Evolutionary conservation across 495 filamentous ascomycete species (phyloP).

Genomic region (Lasiosphaeris hirsuta): DNA sequence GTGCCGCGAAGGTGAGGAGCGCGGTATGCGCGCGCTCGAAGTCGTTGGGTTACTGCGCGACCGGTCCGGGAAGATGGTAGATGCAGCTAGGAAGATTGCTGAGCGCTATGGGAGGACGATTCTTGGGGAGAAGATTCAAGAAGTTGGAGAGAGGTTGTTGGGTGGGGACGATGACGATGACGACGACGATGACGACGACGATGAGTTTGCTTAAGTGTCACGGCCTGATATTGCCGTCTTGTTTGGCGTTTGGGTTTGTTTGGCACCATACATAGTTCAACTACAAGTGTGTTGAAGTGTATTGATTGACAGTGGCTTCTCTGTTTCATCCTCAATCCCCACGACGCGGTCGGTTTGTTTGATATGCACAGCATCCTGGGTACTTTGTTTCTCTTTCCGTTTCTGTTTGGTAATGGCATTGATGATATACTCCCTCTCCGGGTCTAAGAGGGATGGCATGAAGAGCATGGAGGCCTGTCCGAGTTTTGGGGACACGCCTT

Average conservation of each 20-base stretch:
- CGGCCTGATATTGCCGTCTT: too few species aligned
- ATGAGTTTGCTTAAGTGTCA: too few species aligned
- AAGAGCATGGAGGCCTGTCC: not conserved
- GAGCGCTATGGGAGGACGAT: conserved; percentile 71
- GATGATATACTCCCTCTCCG: conserved; percentile 2
- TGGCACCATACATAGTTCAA: not conserved
- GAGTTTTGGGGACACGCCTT: too few species aligned
- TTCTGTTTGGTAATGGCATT: conserved; percentile 11
- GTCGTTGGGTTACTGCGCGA: conserved; percentile 73
- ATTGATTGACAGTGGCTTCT: too few species aligned
- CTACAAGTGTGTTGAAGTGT: too few species aligned
- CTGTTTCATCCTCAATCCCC: too few species aligned
- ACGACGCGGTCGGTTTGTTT: not conserved
- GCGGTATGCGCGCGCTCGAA: conserved; percentile 92
- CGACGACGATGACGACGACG: conserved; percentile 9
- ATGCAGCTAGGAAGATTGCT: conserved; percentile 80
- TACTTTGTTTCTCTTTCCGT: not conserved
- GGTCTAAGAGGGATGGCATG: not conserved
- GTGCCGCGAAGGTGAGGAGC: conserved; percentile 86
- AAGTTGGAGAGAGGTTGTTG: conserved; percentile 64
- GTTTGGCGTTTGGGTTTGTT: not conserved
- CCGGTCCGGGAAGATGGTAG: conserved; percentile 75
- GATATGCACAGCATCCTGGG: not conserved
- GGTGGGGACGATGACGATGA: conserved; percentile 39
- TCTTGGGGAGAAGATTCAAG: conserved; percentile 80